Conservation (phyloP, 2,329 filamentous ascomycete genomes). For the Dactylella cylindrospora region DNA sequence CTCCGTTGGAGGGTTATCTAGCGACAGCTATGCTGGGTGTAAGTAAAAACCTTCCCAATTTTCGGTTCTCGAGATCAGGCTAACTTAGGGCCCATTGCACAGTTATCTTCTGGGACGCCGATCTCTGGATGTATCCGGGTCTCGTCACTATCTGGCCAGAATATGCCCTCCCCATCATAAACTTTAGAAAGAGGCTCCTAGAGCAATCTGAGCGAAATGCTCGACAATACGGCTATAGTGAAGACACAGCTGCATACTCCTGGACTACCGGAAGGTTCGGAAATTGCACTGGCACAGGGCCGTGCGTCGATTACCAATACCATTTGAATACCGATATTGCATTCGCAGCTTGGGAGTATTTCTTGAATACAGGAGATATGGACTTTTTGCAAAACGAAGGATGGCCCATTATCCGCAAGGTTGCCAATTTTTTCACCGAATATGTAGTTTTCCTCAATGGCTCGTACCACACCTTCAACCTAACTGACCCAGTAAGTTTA, state of each 20-base stretch:
- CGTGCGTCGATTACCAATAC: conserved; percentile 72
- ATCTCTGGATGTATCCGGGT: conserved; percentile 69
- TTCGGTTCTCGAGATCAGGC: not conserved
- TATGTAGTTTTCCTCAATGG: conserved; percentile 52
- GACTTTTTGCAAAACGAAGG: conserved; percentile 58
- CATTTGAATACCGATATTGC: conserved; percentile 71
- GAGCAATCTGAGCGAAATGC: conserved; percentile 64
- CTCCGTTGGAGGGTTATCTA: conserved; percentile 67
- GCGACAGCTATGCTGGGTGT: conserved; percentile 66
- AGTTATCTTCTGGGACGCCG: conserved; percentile 65
- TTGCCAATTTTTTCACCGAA: conserved; percentile 50
- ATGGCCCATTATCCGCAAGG: conserved; percentile 48
- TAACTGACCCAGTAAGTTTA: conserved; percentile 67
- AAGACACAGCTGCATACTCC: conserved; percentile 60
- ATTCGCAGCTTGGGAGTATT: conserved; percentile 64
- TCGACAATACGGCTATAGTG: conserved; percentile 57
- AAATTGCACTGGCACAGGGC: conserved; percentile 66
- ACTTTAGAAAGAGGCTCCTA: conserved; percentile 64
- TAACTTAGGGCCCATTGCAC: conserved; percentile 9
- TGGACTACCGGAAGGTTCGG: conserved; percentile 69
- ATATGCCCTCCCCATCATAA: conserved; percentile 64
- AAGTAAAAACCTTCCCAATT: conserved; percentile 5
- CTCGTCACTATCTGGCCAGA: conserved; percentile 65
- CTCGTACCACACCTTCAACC: conserved; percentile 67
- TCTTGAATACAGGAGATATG: conserved; percentile 62